A percentile compares a stretch with the other conserved stretches of the same genome.
phyloP scores from a whole-genome alignment of 257 asterid species.

The Fraxinus cuspidata region DNA sequence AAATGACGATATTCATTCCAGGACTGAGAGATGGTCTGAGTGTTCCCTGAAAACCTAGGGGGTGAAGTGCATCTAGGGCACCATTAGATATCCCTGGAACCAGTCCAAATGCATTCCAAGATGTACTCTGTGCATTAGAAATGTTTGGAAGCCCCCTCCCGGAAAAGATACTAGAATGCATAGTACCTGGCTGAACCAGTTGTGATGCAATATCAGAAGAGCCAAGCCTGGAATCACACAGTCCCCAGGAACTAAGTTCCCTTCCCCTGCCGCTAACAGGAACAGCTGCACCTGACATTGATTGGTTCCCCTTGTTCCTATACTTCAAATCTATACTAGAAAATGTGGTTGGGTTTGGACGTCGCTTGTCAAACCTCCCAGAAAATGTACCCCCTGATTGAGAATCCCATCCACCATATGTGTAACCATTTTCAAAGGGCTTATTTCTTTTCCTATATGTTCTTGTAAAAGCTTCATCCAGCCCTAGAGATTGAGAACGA shows the following conservation, averaged over 20 bases:
- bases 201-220: conserved; percentile 70
- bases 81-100: conserved; percentile 80
- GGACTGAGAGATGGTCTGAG: conserved; percentile 62
- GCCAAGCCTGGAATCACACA: conserved; percentile 71
- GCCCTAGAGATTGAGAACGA: conserved; percentile 68
- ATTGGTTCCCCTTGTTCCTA: conserved; percentile 58
- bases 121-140: conserved; percentile 49
- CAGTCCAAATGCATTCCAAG: conserved; percentile 86
- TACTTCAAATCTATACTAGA: conserved; percentile 62
- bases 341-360: conserved; percentile 50
- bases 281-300: conserved; percentile 53
- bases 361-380: conserved; percentile 67
- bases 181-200: conserved; percentile 62
- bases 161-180: conserved; percentile 63
- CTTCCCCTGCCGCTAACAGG: conserved; percentile 75
- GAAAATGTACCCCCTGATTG: conserved; percentile 50
- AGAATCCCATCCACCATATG: conserved; percentile 60
- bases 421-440: conserved; percentile 79
- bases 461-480: conserved; percentile 54
- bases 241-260: conserved; percentile 66
- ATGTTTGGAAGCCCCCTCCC: conserved; percentile 75
- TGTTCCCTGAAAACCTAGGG: conserved; percentile 73
- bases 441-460: conserved; percentile 73
- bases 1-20: conserved; percentile 62
- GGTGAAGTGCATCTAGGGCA: conserved; percentile 70